Evolutionary conservation across 129 eudicot species (phyloP).

Genomic region (Smallanthus sonchifolius): DNA sequence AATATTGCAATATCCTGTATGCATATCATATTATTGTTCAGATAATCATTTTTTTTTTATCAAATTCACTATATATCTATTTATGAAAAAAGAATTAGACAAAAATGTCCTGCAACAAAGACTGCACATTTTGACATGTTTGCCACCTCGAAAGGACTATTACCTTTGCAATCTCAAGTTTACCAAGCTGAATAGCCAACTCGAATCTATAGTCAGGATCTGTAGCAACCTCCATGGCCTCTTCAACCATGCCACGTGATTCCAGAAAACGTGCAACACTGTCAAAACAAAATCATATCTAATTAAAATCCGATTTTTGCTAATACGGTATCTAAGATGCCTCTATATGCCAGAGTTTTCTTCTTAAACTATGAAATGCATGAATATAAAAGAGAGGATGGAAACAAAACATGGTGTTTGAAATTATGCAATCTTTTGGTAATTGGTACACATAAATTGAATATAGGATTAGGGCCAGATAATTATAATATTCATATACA

Average conservation of each 20-base stretch:
- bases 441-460: neutral
- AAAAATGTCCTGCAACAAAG: neutral
- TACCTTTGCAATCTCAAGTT: conserved; percentile 79
- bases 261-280: conserved; percentile 96
- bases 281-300: neutral
- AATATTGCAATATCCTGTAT: conserved; percentile 79
- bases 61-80: neutral
- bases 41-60: neutral
- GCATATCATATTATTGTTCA: neutral
- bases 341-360: neutral
- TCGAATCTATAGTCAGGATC: conserved; percentile 94
- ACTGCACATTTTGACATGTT: neutral
- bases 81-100: neutral
- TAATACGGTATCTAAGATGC: neutral
- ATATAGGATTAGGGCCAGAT: neutral
- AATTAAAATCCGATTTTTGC: conserved; percentile 1
- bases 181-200: conserved; percentile 83
- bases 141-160: neutral
- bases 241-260: conserved; percentile 85
- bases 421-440: neutral
- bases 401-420: neutral
- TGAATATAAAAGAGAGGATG: neutral
- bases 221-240: conserved; percentile 90
- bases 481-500: neutral
- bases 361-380: neutral